phyloP scores from a whole-genome alignment of 192 early-diverging fungal genomes.

The Dimargaris xerosporica region DNA sequence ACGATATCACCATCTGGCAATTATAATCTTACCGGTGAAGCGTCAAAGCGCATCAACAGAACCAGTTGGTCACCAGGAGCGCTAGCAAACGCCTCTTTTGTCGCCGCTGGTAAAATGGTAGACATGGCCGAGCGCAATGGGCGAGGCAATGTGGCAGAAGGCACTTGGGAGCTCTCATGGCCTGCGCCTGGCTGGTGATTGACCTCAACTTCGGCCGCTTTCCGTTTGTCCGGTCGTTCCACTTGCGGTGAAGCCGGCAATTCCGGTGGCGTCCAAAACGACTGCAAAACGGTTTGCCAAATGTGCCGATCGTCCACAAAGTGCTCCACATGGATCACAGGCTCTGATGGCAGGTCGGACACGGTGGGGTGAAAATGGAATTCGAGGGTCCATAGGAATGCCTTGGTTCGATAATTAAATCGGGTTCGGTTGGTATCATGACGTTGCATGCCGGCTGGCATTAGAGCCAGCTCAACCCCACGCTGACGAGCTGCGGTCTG shows the following conservation, averaged over 20 bases:
- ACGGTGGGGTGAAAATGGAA: constrained; percentile 6
- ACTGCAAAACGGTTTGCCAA: too few relatives aligned
- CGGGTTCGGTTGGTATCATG: constrained; percentile 34
- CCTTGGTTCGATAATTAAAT: constrained; percentile 31
- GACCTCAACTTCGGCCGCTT: too few relatives aligned
- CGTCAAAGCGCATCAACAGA: constrained; percentile 23
- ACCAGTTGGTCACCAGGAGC: constrained; percentile 14
- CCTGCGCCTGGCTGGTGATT: too few relatives aligned
- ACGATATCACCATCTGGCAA: constrained; percentile 8
- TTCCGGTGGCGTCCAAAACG: too few relatives aligned
- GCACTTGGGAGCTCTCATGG: too few relatives aligned
- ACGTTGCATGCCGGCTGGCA: constrained; percentile 39
- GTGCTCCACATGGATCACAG: not conserved
- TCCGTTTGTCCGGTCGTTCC: too few relatives aligned
- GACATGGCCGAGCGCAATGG: too few relatives aligned
- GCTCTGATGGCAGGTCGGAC: not conserved
- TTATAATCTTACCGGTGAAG: constrained; percentile 23
- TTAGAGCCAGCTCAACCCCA: constrained; percentile 23
- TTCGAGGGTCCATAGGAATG: not conserved
- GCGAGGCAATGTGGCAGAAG: too few relatives aligned
- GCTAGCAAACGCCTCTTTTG: constrained; percentile 1
- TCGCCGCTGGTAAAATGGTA: too few relatives aligned
- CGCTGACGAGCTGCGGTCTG: constrained; percentile 17
- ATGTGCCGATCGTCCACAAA: too few relatives aligned
- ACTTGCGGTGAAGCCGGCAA: too few relatives aligned